Evolutionary conservation across 345 rosid species (phyloP), one percentile per base, ranked within the genome.

Genomic region (Boechera stricta): DNA sequence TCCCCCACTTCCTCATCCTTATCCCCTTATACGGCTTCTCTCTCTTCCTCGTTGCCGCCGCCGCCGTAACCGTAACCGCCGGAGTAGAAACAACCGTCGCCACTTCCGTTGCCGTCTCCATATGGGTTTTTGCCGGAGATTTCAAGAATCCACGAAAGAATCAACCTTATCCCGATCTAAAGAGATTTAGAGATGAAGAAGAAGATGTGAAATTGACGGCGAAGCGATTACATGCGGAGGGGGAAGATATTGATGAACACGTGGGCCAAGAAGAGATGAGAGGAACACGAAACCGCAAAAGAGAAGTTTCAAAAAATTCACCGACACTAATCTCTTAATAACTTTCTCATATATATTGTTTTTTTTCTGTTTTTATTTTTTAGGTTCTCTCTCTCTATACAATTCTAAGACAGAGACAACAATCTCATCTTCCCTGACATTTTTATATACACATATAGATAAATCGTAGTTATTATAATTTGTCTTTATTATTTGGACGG

Each of bases 1-100:
- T 95, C 0, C 99, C 99, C 99, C 99, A 95, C 88, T 95, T 95
- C 83, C 99, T 87, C 99, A 95, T 95, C 97, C 99, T 89, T 84
- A 95, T 95, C 70, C 99, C 99, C 77, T 95, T 95, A 77, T 86
- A 95, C 0, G 79, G 86, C 69, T 88, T 84, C 60, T 85, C 92
- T 76, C 81, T 76, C 80, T 84, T 84, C 74, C 88, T 81, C 65
- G 35, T 73, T 64, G 73, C 35, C 21, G 47, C n/a, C 49, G 52
- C 9, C 3, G 21, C 45, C 32, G 61, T 8, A 49, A 49, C 51
- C 51, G 49, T 45, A 56, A 39, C 69, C 69, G 38, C 36, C 49
- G 24, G 63, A 3, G 39, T 35, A 26, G 66, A 26, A 26, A 52
- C 69, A 21, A 35, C 82, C 58, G 71, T 77, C 48, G 73, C 79